Evolutionary conservation across 2,329 filamentous ascomycete species (phyloP).

Genomic region (Cladophialophora chaetospira): DNA sequence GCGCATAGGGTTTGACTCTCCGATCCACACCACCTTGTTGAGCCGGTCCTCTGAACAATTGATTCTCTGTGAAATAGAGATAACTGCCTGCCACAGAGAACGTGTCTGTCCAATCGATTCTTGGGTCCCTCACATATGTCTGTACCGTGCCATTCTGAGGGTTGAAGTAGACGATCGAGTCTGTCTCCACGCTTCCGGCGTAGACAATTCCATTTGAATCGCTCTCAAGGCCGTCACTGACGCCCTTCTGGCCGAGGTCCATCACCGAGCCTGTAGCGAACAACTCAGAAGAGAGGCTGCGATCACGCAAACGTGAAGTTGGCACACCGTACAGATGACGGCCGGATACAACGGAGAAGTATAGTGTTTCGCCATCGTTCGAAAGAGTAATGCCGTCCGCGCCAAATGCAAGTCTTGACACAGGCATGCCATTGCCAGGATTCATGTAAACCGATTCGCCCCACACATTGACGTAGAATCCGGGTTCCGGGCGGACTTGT

Average conservation of each 20-base stretch:
- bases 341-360: constrained; percentile 49
- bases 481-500: constrained; percentile 45
- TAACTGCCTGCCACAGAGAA: constrained; percentile 49
- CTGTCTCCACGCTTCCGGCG: constrained; percentile 53
- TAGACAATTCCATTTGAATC: constrained; percentile 55
- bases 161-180: constrained; percentile 51
- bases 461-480: constrained; percentile 54
- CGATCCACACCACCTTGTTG: constrained; percentile 48
- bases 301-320: constrained; percentile 47
- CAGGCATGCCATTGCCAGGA: constrained; percentile 39
- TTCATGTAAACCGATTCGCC: constrained; percentile 51
- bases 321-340: constrained; percentile 50
- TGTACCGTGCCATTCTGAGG: constrained; percentile 47
- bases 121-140: constrained; percentile 49
- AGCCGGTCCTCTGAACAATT: constrained; percentile 43
- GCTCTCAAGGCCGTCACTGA: constrained; percentile 56
- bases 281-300: constrained; percentile 44
- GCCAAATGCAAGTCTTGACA: constrained; percentile 48
- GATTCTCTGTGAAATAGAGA: constrained; percentile 57
- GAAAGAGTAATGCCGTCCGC: constrained; percentile 55
- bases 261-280: constrained; percentile 47
- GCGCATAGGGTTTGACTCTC: constrained; percentile 46
- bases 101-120: constrained; percentile 56
- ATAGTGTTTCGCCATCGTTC: constrained; percentile 51
- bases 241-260: constrained; percentile 51